Percentiles rank a stretch among this genome's conserved stretches.
Evolutionary conservation across 2,329 filamentous ascomycete species (phyloP).

Genomic region (Penicillium sp.): DNA sequence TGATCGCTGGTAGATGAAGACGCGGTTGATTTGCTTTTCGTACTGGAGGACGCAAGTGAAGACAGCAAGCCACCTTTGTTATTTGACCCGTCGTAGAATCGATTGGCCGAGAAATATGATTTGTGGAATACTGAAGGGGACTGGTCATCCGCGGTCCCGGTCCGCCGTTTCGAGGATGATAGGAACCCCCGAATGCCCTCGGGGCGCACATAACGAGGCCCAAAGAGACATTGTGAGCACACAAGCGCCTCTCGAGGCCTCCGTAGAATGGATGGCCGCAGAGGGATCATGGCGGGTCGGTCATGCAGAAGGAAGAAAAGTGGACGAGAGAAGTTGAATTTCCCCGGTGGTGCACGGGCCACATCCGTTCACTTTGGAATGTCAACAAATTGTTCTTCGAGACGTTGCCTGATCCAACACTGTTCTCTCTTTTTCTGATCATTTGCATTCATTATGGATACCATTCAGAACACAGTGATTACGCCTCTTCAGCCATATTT

Average conservation of each 20-base stretch:
- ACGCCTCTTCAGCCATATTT: conserved; percentile 52
- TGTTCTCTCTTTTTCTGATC: neutral
- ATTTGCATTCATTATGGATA: conserved; percentile 38
- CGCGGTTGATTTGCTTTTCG: conserved; percentile 9
- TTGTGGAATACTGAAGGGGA: conserved; percentile 33
- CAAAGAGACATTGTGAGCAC: conserved; percentile 38
- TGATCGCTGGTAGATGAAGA: conserved; percentile 14
- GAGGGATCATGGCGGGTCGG: conserved; percentile 37
- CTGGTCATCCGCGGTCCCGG: conserved; percentile 29
- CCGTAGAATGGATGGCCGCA: conserved; percentile 36
- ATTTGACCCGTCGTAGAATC: conserved; percentile 20
- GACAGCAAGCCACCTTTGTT: conserved; percentile 28
- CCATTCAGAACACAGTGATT: conserved; percentile 42
- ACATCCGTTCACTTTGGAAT: conserved; percentile 26
- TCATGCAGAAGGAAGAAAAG: conserved; percentile 19
- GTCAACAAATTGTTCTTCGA: conserved; percentile 19
- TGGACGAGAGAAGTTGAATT: conserved; percentile 27
- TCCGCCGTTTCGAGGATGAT: conserved; percentile 33
- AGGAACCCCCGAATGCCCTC: conserved; percentile 34
- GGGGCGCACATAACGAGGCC: conserved; percentile 16
- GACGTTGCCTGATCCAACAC: neutral
- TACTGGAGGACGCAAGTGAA: conserved; percentile 28
- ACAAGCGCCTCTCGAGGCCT: conserved; percentile 36
- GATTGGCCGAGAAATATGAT: conserved; percentile 44
- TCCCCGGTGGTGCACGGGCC: conserved; percentile 32